Percentiles rank a stretch among this genome's conserved stretches.
Conservation (phyloP, 2,329 filamentous ascomycete genomes). For the Dactylonectria estremocensis region DNA sequence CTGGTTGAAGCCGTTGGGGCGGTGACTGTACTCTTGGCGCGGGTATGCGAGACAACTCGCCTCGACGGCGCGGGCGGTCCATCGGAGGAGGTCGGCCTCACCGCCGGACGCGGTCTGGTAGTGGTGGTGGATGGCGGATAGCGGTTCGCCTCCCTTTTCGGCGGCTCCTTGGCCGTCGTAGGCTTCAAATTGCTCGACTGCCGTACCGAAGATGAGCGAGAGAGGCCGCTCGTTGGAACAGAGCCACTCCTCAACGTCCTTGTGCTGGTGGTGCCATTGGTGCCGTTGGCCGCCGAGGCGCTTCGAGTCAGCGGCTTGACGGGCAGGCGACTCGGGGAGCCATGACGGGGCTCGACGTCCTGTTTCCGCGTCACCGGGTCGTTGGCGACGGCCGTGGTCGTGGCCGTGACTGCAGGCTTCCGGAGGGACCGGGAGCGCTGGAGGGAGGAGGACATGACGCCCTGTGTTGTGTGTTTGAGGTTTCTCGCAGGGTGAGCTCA, state of each 20-base stretch:
- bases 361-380: conserved; percentile 31
- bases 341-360: conserved; percentile 51
- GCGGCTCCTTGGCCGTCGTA: conserved; percentile 30
- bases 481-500: conserved; percentile 2
- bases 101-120: conserved; percentile 47
- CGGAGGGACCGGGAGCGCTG: conserved; percentile 66
- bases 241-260: conserved; percentile 41
- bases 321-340: conserved; percentile 67
- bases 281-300: conserved; percentile 46
- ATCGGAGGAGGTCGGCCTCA: conserved; percentile 53
- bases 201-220: conserved; percentile 44
- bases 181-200: conserved; percentile 32
- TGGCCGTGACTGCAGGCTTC: conserved; percentile 53
- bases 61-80: conserved; percentile 40
- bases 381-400: conserved; percentile 30
- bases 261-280: conserved; percentile 42
- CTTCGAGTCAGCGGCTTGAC: conserved; percentile 60
- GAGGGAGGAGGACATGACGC: conserved; percentile 61
- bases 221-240: conserved; percentile 27
- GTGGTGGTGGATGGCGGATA: conserved; percentile 55
- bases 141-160: conserved; percentile 46
- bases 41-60: conserved; percentile 45
- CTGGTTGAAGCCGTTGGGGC: conserved; percentile 36
- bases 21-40: conserved; percentile 54
- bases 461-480: conserved; percentile 11